phyloP scores from a whole-genome alignment of 805 yeast species.

The Wickerhamomyces rabaulensis region DNA sequence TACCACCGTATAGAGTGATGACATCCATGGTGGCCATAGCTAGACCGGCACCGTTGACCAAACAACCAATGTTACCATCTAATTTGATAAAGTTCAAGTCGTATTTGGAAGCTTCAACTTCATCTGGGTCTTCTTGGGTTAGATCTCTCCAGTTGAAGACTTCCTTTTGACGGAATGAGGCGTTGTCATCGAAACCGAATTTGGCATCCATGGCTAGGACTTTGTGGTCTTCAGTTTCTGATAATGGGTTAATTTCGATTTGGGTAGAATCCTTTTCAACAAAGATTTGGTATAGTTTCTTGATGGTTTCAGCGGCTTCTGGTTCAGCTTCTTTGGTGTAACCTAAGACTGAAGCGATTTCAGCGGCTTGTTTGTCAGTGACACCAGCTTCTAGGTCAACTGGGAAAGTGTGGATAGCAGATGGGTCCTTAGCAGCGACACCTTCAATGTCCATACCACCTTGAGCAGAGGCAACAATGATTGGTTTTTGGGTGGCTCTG shows the following conservation, averaged over 20 bases:
- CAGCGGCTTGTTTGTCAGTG: slow-evolving; percentile 66
- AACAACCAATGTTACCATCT: slow-evolving; percentile 97
- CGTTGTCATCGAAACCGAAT: slow-evolving; percentile 96
- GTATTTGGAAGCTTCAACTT: slow-evolving; percentile 83
- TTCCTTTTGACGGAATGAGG: slow-evolving; percentile 90
- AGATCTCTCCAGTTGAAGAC: slow-evolving; percentile 95
- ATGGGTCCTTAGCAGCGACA: slow-evolving; percentile 88
- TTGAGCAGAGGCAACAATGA: slow-evolving; percentile 93
- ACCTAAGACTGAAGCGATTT: slow-evolving; percentile 77
- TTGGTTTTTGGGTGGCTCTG: slow-evolving; percentile 83
- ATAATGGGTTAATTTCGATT: slow-evolving; percentile 96
- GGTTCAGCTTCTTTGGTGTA: slow-evolving; percentile 72
- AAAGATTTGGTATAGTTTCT: slow-evolving; percentile 85
- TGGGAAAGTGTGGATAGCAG: slow-evolving; percentile 84
- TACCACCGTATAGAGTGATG: slow-evolving; percentile 96
- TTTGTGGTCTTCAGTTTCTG: slow-evolving; percentile 85
- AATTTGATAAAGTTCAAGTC: slow-evolving; percentile 95
- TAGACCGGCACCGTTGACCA: slow-evolving; percentile 99
- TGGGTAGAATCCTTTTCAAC: slow-evolving; percentile 93
- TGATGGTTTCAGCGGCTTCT: slow-evolving; percentile 83
- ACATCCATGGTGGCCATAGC: slow-evolving; percentile 99
- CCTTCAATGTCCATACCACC: slow-evolving; percentile 99
- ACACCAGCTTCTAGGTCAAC: slow-evolving; percentile 77
- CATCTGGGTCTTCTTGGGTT: slow-evolving; percentile 97
- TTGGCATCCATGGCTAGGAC: slow-evolving; percentile 99